Evolutionary conservation across 139 green algal species (phyloP), one percentile per base, ranked within the genome.

Genomic region (Chlorella sp.): DNA sequence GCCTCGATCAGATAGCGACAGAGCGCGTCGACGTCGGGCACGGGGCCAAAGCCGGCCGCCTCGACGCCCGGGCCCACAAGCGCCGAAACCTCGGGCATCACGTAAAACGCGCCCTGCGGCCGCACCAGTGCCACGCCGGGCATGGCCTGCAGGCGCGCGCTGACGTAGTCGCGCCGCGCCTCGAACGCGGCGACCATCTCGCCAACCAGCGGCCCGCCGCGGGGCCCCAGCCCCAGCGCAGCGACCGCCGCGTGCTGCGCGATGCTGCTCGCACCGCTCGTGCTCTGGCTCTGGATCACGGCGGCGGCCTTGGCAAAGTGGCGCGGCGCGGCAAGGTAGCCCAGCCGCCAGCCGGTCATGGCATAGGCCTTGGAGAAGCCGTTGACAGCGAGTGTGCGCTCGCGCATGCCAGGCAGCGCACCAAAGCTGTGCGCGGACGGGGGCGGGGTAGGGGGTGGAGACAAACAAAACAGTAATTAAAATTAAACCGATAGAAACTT

Each of bases 351-450:
- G 29, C 94, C 93, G 7, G 90, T 95, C 91, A 97, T 96, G 53
- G 91, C 89, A 74, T 92, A 97, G 0, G 88, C 90, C 83, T 99
- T 99, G 53, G 88, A 96, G 82, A 99, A 98, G 69, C 95, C 95
- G 61, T 99, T 99, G 66, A 99, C 92, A 67, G 69, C n/a, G 35
- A 99, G 82, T 3, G 96, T 99, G 60, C 96, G 89, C 40, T 95
- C 89, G 68, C 74, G 93, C 96, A 99, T 99, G 79, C 84, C 87
- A 0, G 91, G 89, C 55, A 98, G 76, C 1, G 80, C 66, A 4
- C 78, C 95, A 63, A 99, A 98, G 70, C 78, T 91, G 67, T n/a
- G n/a, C n/a, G n/a, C n/a, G n/a, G n/a, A n/a, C n/a, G n/a, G n/a
- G n/a, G n/a, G n/a, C n/a, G n/a, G n/a, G n/a, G n/a, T n/a, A n/a